phyloP scores from a whole-genome alignment of 441 rosid species.

The Croton laevigatus region DNA sequence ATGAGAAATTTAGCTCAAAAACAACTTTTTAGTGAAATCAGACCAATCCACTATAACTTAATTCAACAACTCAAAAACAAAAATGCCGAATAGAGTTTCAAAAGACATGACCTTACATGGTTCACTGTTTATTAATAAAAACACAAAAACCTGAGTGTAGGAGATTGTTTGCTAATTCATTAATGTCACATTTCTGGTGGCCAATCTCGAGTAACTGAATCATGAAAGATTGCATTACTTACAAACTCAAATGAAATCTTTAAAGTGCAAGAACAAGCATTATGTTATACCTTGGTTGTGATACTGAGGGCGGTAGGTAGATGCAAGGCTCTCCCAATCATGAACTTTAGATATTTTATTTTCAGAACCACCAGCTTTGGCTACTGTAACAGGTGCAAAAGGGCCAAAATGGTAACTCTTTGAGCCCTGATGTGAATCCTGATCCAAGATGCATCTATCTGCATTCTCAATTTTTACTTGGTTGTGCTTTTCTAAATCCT shows the following conservation, averaged over 20 bases:
- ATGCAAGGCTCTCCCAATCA: conserved; percentile 44
- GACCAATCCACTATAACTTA: no score
- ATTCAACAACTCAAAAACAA: no score
- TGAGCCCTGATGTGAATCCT: conserved; percentile 37
- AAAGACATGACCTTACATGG: no score
- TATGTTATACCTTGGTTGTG: conserved; percentile 58
- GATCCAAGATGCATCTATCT: conserved; percentile 35
- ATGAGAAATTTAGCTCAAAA: no score
- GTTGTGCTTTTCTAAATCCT: conserved; percentile 28
- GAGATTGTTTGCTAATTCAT: neutral
- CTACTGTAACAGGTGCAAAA: conserved; percentile 51
- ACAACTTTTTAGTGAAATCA: no score
- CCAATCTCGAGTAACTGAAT: neutral
- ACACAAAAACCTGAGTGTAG: neutral
- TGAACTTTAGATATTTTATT: conserved; percentile 31
- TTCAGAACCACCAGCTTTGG: conserved; percentile 29
- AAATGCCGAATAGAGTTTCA: no score
- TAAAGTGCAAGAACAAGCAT: conserved; percentile 3
- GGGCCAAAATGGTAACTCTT: conserved; percentile 76
- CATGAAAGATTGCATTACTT: neutral
- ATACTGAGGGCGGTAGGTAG: conserved; percentile 37
- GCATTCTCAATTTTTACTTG: conserved; percentile 31
- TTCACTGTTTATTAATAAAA: no score
- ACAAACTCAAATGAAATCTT: neutral
- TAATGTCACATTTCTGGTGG: neutral